Percentiles rank a stretch among this genome's conserved stretches.
Evolutionary conservation across 352 stramenopile genomes (phyloP).

Genomic region (Pythium aquatile): DNA sequence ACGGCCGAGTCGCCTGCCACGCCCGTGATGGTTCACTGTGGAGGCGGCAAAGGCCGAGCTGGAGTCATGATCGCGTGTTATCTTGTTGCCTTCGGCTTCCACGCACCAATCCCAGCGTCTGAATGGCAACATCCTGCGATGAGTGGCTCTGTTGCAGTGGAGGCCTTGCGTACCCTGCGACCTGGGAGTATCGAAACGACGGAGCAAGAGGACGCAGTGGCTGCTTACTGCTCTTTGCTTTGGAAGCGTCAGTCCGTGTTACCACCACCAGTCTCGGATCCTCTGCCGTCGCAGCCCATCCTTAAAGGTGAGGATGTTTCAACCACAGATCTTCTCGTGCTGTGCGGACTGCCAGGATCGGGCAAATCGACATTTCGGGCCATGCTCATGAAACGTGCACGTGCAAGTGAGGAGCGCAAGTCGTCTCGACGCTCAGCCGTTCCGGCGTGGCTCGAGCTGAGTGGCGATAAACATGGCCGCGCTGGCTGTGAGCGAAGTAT

Average conservation of each 20-base stretch:
- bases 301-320: conserved; percentile 32
- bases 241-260: conserved; percentile 54
- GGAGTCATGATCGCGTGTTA: conserved; percentile 70
- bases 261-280: conserved; percentile 28
- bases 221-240: conserved; percentile 47
- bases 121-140: conserved; percentile 46
- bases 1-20: not conserved
- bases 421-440: not conserved
- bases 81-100: conserved; percentile 60
- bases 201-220: conserved; percentile 47
- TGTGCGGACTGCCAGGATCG: conserved; percentile 56
- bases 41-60: conserved; percentile 59
- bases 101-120: conserved; percentile 22
- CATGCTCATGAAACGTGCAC: conserved; percentile 40
- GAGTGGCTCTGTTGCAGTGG: conserved; percentile 40
- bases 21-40: conserved; percentile 54
- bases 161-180: conserved; percentile 39
- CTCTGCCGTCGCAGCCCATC: conserved; percentile 32
- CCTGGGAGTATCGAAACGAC: conserved; percentile 59
- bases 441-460: conserved; percentile 40
- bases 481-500: conserved; percentile 38
- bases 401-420: conserved; percentile 11
- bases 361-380: conserved; percentile 63
- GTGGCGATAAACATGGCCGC: conserved; percentile 51
- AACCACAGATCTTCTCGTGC: conserved; percentile 46